Evolutionary conservation across 2,329 filamentous ascomycete species (phyloP), one percentile per base, ranked within the genome.

Genomic region (Botryotinia convoluta): DNA sequence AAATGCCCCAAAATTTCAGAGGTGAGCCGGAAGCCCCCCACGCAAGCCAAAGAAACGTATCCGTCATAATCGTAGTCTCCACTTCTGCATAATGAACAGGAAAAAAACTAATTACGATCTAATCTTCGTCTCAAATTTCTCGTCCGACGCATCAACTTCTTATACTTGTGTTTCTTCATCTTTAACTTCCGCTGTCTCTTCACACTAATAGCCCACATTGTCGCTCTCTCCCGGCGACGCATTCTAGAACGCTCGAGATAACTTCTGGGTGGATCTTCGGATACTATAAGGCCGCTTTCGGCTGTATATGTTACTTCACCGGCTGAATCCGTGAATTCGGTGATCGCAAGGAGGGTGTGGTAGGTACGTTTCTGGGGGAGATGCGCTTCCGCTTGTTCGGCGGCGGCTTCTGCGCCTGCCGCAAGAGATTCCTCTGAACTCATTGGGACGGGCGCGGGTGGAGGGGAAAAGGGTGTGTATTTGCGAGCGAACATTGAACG

Each of bases 131-230:
- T 91, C 86, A 94, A 83, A 82, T 93, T 95, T 82, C 95, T 90
- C 81, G 95, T 98, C 22, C 90, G 89, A 87, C 92, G 93, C 93
- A 97, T 94, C 78, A 98, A 87, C 90, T 99, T 99, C 94, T 98
- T 98, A 85, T 97, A 97, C 91, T 99, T 99, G 89, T 98, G 95
- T 90, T 98, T 99, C 93, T 99, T 99, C 95, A 99, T 99, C 90
- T 94, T 97, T 81, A 98, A 85, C 86, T 96, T 97, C 81, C 94
- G 88, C 84, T 97, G 94, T 83, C 96, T 89, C 87, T 92, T 94
- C 78, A 98, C 95, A 81, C 93, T 97, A 81, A 99, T 94, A 76
- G 94, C 89, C 75, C 91, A 85, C 91, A 97, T 95, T 71, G 82
- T 82, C 76, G 82, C 83, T 77, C 84, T 84, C 72, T 84, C 83